Conservation (phyloP, 495 filamentous ascomycete species). For the Stereocaulon alpinum region DNA sequence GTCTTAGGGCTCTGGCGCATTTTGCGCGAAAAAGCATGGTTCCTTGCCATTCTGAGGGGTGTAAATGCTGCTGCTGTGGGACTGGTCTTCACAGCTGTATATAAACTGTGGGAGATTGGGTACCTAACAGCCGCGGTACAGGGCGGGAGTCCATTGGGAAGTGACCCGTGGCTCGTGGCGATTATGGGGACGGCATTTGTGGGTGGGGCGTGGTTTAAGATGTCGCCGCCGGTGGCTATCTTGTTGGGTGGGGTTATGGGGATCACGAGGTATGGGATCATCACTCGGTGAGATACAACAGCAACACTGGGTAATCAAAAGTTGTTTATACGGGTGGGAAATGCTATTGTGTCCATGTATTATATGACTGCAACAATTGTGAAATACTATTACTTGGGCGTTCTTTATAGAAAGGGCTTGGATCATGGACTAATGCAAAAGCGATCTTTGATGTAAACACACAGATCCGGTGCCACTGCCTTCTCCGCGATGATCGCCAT, state of each 20-base stretch:
- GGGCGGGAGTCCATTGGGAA: conserved; percentile 23
- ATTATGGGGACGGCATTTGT: conserved; percentile 23
- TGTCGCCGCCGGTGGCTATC: conserved; percentile 20
- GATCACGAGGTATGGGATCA: conserved; percentile 13
- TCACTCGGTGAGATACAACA: background rate
- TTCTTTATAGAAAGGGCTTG: too few species aligned
- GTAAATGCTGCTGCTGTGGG: conserved; percentile 71
- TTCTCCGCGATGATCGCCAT: too few species aligned
- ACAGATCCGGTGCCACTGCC: too few species aligned
- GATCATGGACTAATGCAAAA: too few species aligned
- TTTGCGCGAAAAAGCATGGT: conserved; percentile 41
- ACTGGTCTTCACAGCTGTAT: conserved; percentile 77
- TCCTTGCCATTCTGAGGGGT: conserved; percentile 51
- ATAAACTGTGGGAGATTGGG: conserved; percentile 70
- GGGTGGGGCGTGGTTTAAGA: conserved; percentile 20
- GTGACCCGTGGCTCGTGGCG: conserved; percentile 24
- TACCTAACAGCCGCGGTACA: conserved; percentile 44
- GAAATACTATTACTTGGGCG: too few species aligned
- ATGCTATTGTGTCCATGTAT: too few species aligned
- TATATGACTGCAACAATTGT: too few species aligned
- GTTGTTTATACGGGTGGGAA: too few species aligned
- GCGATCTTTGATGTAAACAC: too few species aligned
- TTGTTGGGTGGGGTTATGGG: conserved; percentile 20
- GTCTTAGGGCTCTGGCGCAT: conserved; percentile 61
- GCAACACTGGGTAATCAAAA: background rate